Evolutionary conservation across 208 protist species (phyloP), one percentile per base, ranked within the genome.

Genomic region (Leishmania amazonensis): DNA sequence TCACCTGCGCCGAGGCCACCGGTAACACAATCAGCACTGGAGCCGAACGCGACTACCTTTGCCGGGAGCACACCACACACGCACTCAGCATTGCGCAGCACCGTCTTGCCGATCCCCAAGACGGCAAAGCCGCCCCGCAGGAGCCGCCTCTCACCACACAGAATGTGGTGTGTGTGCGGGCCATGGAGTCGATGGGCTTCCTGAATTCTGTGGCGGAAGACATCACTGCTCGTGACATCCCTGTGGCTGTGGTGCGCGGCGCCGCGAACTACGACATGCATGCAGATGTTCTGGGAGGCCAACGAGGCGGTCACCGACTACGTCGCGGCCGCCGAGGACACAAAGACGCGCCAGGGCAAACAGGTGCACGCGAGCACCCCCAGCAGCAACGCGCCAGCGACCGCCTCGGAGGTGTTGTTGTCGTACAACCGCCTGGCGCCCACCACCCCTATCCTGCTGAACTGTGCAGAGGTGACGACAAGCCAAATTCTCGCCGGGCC

Each of bases 261-360:
- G 88, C 90, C 9, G 86, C 87, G 15, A 85, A 87, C 78, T 94
- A 92, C 81, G 81, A 91, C 68, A 92, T 91, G 88, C 87, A 88
- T 85, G 79, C 35, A 78, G 38, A 49, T 58, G 9, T 94, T 89
- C 71, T 94, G 90, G 90, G 74, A 74, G 53, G 81, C 87, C 11
- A 83, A 94, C 75, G 86, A 90, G 28, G 90, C 88, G 5, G 76
- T 85, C 38, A 35, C 71, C n/a, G 84, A 88, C 68, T 87, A 89
- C 80, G 79, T 75, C 11, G n/a, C 15, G 53, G 21, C 54, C 24
- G 53, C 38, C 1, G 62, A 71, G 19, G 58, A 19, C 17, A 76
- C 58, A 8, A 51, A 65, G 51, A 76, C 45, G 49, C 53, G 13
- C 42, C 68, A 72, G 60, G 3, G 45, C 38, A 79, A 28, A 42